Evolutionary conservation across 2,329 filamentous ascomycete species (phyloP).

Genomic region (Paecilomyces niveus): DNA sequence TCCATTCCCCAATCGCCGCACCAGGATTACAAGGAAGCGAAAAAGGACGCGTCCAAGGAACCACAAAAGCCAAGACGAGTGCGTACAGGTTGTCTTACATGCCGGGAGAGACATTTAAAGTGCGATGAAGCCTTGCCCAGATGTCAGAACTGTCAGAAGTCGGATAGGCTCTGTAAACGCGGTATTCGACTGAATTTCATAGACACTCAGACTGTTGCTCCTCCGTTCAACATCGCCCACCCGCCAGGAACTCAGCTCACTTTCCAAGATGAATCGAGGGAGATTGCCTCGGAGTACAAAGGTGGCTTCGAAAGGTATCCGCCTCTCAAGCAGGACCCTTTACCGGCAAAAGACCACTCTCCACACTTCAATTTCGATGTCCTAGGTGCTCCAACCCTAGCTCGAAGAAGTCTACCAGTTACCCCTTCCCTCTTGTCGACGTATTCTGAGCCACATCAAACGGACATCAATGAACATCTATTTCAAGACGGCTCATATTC

Average conservation of each 20-base stretch:
- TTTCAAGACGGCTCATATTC: constrained; percentile 19
- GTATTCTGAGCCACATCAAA: constrained; percentile 39
- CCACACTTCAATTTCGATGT: constrained; percentile 23
- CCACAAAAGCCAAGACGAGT: constrained; percentile 68
- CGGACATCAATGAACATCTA: constrained; percentile 18
- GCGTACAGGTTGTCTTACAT: constrained; percentile 84
- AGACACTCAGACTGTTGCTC: constrained; percentile 66
- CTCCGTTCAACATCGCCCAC: constrained; percentile 52
- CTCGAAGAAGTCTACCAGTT: constrained; percentile 45
- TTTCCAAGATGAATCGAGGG: constrained; percentile 82
- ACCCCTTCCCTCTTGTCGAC: constrained; percentile 44
- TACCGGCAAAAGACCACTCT: constrained; percentile 15
- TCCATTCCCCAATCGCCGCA: not conserved
- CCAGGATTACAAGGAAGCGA: constrained; percentile 11
- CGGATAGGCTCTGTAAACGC: constrained; percentile 75
- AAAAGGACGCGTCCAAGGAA: constrained; percentile 7
- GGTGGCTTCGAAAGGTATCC: constrained; percentile 71
- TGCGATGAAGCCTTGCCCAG: constrained; percentile 68
- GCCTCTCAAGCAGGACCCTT: constrained; percentile 39
- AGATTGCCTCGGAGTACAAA: constrained; percentile 83
- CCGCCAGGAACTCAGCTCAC: constrained; percentile 63
- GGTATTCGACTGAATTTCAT: constrained; percentile 88
- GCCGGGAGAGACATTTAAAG: constrained; percentile 81
- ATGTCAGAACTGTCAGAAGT: constrained; percentile 79
- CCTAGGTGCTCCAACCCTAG: constrained; percentile 26